Evolutionary conservation across 2,329 filamentous ascomycete genomes (phyloP).

Genomic region (Zymoseptoria passerinii): DNA sequence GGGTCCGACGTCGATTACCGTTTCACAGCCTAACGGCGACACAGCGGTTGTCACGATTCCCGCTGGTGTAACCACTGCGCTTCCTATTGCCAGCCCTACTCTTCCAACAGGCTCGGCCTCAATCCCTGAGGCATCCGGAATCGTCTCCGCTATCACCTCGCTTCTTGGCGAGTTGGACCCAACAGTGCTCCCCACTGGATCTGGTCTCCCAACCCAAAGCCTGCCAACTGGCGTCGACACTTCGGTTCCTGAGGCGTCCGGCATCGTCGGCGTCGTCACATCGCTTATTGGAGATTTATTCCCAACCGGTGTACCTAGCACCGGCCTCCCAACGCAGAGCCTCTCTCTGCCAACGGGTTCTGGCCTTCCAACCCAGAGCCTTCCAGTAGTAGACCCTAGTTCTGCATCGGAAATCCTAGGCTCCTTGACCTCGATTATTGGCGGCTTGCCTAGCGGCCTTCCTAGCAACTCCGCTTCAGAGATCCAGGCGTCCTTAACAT

Average conservation of each 20-base stretch:
- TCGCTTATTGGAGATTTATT: background rate
- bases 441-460: background rate
- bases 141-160: background rate
- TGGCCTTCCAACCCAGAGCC: too few relatives aligned
- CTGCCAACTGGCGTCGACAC: background rate
- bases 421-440: background rate
- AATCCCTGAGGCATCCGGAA: background rate
- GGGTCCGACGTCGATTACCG: too few relatives aligned
- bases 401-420: background rate
- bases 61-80: too few relatives aligned
- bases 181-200: background rate
- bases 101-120: too few relatives aligned
- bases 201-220: background rate
- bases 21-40: too few relatives aligned
- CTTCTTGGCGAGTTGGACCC: background rate
- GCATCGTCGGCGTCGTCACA: background rate
- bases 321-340: background rate
- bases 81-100: too few relatives aligned
- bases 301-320: background rate
- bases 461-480: background rate
- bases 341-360: too few relatives aligned
- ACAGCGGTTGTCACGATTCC: too few relatives aligned
- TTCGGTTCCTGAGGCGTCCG: too few relatives aligned
- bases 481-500: too few relatives aligned
- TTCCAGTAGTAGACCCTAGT: background rate